Evolutionary conservation across 352 stramenopile genomes (phyloP), one percentile per base, ranked within the genome.

Genomic region (Phytophthora pinifolia): DNA sequence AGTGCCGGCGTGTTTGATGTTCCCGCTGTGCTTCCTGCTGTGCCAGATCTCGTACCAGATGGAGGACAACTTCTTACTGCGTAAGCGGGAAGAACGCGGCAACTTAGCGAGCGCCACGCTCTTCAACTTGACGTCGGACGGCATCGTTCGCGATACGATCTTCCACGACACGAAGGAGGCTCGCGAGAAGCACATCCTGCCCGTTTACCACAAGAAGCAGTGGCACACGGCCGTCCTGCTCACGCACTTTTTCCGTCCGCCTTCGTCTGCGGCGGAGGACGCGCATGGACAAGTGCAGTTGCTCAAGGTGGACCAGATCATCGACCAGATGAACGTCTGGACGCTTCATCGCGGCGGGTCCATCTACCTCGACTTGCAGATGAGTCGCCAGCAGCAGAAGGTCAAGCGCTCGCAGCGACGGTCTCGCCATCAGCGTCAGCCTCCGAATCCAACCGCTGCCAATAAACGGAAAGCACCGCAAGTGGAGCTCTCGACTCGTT

Each of bases 1-100:
- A 59, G 78, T 95, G 15, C 82, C 86, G 1, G 81, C 80, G 0
- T 79, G 63, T 32, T 62, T 95, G 49, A 88, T 94, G 78, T 95
- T 95, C 49, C 86, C 76, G 30, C 63, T 95, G 10, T 80, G 89
- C 42, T 86, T 92, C 46, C 51, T 94, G 46, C 53, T 95, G 25
- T 95, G 86, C 51, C 86, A 95, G 52, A 93, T 95, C 31, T 92
- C 86, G 14, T 95, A 95, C 42, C 83, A 95, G 46, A 86, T 93
- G 72, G 76, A 90, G 34, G 86, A 93, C 42, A 92, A 92, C 35
- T 89, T 90, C 25, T 59, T 87, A 30, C 64, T 95, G 25, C 78
- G 81, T 36, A 88, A 80, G 55, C 79, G 86, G 18, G 83, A 95
- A 31, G 86, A 95, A 33, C 86, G 86, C 50, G 86, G 86, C 12